Evolutionary conservation across 331 rosid species (phyloP).

Genomic region (Erythrophleum ivorense): DNA sequence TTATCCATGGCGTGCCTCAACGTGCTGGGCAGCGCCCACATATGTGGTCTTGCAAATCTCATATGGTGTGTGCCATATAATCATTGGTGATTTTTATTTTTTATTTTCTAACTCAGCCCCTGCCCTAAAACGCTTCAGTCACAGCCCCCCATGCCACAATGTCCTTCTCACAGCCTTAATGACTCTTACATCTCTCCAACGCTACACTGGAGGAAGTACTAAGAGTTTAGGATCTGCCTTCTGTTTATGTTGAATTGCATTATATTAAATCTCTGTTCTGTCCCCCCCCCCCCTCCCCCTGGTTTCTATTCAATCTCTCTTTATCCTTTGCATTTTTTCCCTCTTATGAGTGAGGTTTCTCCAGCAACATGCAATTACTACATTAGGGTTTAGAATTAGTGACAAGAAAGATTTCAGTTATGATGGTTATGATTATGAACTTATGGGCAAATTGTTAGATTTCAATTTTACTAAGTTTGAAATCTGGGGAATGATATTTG

Average conservation of each 20-base stretch:
- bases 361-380: neutral
- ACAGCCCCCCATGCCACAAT: neutral
- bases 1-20: neutral
- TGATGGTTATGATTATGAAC: neutral
- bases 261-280: neutral
- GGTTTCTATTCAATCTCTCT: neutral
- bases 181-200: neutral
- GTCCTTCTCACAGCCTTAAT: neutral
- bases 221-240: neutral
- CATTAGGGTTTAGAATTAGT: neutral
- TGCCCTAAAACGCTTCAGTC: too few species aligned
- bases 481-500: neutral
- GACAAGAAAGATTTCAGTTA: neutral
- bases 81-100: neutral
- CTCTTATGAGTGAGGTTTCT: neutral
- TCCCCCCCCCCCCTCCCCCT: too few species aligned
- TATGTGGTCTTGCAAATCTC: neutral
- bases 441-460: neutral
- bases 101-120: too few species aligned
- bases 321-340: neutral
- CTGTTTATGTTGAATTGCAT: neutral
- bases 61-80: neutral
- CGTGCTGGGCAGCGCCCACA: neutral
- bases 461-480: neutral
- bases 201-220: neutral